Conservation (phyloP, 805 yeast species). For the Nakazawaea pomicola region DNA sequence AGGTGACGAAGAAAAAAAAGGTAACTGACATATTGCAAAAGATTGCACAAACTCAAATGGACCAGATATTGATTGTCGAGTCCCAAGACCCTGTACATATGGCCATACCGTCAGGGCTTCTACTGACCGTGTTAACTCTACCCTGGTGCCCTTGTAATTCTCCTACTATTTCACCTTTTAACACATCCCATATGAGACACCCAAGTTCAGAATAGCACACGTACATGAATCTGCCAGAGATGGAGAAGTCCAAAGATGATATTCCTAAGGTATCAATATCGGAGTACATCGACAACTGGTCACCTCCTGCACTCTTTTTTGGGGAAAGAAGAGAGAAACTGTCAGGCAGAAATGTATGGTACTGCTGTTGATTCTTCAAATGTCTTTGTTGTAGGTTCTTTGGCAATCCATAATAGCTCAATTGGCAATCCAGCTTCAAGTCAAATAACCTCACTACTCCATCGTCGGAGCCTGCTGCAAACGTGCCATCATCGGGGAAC, state of each 20-base stretch:
- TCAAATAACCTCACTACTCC: constrained; percentile 69
- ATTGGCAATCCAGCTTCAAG: constrained; percentile 67
- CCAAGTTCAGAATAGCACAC: constrained; percentile 73
- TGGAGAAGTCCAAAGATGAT: constrained; percentile 64
- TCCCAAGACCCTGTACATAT: constrained; percentile 83
- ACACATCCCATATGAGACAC: constrained; percentile 72
- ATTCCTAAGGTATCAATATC: constrained; percentile 61
- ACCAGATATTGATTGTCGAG: constrained; percentile 64
- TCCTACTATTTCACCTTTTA: constrained; percentile 62
- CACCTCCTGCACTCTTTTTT: constrained; percentile 5
- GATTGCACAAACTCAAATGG: constrained; percentile 20
- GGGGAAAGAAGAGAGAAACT: background rate
- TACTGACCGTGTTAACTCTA: constrained; percentile 55
- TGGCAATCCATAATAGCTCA: constrained; percentile 41
- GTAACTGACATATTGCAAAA: no score
- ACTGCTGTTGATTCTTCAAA: constrained; percentile 12
- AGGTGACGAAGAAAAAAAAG: no score
- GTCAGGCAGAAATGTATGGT: constrained; percentile 3
- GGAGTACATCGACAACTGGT: constrained; percentile 1
- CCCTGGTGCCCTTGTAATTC: constrained; percentile 52
- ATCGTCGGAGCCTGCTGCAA: constrained; percentile 77
- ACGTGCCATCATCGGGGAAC: constrained; percentile 67
- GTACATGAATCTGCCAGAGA: constrained; percentile 69
- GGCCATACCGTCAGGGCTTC: constrained; percentile 71
- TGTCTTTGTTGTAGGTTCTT: constrained; percentile 12